phyloP scores from a whole-genome alignment of 192 early-diverging fungal species.

The Mortierella alpina region DNA sequence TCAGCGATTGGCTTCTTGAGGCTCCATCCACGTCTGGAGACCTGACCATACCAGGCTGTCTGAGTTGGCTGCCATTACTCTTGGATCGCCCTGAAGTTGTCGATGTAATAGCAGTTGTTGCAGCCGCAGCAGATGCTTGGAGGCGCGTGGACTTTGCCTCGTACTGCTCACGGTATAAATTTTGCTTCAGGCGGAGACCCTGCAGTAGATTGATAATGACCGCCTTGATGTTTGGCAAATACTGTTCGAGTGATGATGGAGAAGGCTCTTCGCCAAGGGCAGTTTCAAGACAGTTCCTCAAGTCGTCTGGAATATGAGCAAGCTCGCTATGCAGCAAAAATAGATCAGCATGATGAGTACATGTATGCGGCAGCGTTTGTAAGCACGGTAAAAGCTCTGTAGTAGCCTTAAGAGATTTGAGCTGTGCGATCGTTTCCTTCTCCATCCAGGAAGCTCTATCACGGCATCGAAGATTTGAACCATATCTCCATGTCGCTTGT shows the following conservation, averaged over 20 bases:
- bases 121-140: not conserved
- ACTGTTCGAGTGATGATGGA: slow-evolving; percentile 54
- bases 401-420: slow-evolving; percentile 50
- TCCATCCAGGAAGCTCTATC: too few relatives aligned
- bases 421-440: slow-evolving; percentile 46
- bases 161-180: slow-evolving; percentile 51
- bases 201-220: slow-evolving; percentile 64
- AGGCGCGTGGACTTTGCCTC: slow-evolving; percentile 27
- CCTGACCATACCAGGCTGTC: not conserved
- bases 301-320: slow-evolving; percentile 55
- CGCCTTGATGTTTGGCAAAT: slow-evolving; percentile 65
- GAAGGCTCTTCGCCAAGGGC: slow-evolving; percentile 60
- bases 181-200: slow-evolving; percentile 65
- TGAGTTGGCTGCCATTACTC: slow-evolving; percentile 11
- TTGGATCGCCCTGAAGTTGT: slow-evolving; percentile 17
- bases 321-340: slow-evolving; percentile 53
- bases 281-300: slow-evolving; percentile 56
- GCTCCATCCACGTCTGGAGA: not conserved
- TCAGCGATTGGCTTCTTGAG: slow-evolving; percentile 2
- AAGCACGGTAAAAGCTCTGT: slow-evolving; percentile 54
- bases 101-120: slow-evolving; percentile 1
- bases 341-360: slow-evolving; percentile 12
- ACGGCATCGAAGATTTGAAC: too few relatives aligned
- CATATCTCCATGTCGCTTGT: too few relatives aligned
- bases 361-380: slow-evolving; percentile 53